phyloP scores from a whole-genome alignment of 1,139 yeast species.

The Pichia sp. region DNA sequence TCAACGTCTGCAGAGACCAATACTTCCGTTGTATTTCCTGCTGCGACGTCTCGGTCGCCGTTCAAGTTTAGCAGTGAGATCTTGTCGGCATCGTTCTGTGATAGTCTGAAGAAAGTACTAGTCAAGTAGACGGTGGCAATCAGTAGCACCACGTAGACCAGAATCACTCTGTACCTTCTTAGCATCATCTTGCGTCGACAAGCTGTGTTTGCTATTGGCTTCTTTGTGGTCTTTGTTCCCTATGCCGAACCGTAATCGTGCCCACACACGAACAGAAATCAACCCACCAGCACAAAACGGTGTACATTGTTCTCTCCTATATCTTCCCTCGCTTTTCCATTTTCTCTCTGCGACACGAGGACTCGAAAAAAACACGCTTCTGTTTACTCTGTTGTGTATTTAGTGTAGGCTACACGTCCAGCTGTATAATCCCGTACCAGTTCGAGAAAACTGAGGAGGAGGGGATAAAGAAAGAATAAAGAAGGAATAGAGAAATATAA shows the following conservation, averaged over 20 bases:
- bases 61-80: not conserved
- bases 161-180: slow-evolving; percentile 5
- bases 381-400: too few species aligned
- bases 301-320: not conserved
- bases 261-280: not conserved
- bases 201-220: too few species aligned
- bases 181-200: not conserved
- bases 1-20: not conserved
- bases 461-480: too few species aligned
- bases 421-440: too few species aligned
- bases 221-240: too few species aligned
- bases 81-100: not conserved
- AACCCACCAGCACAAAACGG: not conserved
- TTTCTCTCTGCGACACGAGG: too few species aligned
- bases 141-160: slow-evolving; percentile 1
- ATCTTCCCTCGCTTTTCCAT: too few species aligned
- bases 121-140: not conserved
- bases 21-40: not conserved
- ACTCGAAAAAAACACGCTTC: not conserved
- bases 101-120: not conserved
- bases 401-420: too few species aligned
- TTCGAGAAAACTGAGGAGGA: too few species aligned
- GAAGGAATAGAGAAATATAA: too few species aligned
- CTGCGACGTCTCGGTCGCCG: not conserved
- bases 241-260: too few species aligned